These are phyloP conservation scores for Amaranthus tricolor DNA, from an alignment of 179 eudicot genomes.

Conservation along the genomic window DNA sequence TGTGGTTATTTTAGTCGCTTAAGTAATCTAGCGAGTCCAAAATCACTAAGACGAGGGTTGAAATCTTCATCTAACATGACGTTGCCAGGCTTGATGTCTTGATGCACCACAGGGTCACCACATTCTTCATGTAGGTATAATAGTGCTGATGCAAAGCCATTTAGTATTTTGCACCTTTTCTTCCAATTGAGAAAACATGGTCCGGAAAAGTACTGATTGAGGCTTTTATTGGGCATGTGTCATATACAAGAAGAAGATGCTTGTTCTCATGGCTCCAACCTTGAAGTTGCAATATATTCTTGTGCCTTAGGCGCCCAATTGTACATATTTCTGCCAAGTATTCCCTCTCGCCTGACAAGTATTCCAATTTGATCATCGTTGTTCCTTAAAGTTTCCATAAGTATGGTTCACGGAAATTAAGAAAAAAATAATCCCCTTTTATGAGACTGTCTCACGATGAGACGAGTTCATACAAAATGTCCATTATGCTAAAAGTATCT, in stretches of 20 bases:
- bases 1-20: constrained; percentile 47
- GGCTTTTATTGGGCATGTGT: constrained; percentile 75
- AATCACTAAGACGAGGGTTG: constrained; percentile 60
- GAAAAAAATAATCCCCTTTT: no score
- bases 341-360: constrained; percentile 58
- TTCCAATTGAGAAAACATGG: constrained; percentile 39
- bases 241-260: constrained; percentile 62
- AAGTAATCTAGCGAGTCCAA: constrained; percentile 63
- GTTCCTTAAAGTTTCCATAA: no score
- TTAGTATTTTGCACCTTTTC: constrained; percentile 44
- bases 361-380: no score
- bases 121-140: constrained; percentile 70
- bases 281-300: constrained; percentile 58
- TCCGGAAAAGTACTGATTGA: constrained; percentile 51
- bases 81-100: constrained; percentile 70
- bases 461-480: no score
- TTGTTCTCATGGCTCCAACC: constrained; percentile 72
- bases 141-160: constrained; percentile 57
- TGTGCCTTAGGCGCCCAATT: constrained; percentile 65
- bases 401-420: no score
- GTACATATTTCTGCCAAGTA: constrained; percentile 68
- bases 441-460: no score
- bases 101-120: constrained; percentile 52
- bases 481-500: no score
- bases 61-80: constrained; percentile 60